Base-by-base conservation (phyloP, 2,329 filamentous ascomycete species). In the Didymella segeticola region DNA sequence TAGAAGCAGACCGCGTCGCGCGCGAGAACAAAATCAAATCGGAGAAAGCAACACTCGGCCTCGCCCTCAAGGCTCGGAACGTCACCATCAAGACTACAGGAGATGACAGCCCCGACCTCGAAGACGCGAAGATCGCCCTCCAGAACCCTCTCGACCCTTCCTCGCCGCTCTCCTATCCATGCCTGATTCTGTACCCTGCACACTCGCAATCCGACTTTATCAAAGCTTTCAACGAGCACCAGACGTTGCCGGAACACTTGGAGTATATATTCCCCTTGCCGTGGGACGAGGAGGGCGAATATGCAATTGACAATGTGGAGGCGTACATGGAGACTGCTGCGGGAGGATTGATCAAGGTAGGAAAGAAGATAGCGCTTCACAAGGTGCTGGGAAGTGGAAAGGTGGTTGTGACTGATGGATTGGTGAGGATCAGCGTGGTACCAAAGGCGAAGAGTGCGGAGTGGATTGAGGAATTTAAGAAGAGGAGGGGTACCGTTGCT, bases 391-490 rank as follows among this genome's bases (percentile, higher is more conserved):
- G 81, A 8, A 85, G 85, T 8, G 91, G 90, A 6, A 92, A 89
- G 68, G 86, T 96, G 6, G 93, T 96, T 77, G 82, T 99, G 9
- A 86, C 96, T 39, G 93, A 99, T 75, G 89, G 91, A 25, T 77
- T 98, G 58, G 84, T 98, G 20, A 86, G 81, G 69, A 86, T 99
- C 25, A 92, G 90, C 70, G 86, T 98, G 1, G 82, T 99, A 60
- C 93, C 93, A 0, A 88, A 83, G 66, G 76, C 74, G 3, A 86
- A 85, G 75, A 87, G 89, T 1, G 82, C 82, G 8, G 82, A 74
- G n/a, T 99, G 93, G 88, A 87, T 96, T 29, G 83, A 85, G 59
- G 89, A 95, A 64, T 93, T 92, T 73, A 98, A 97, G 79, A 83
- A 79, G 66, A 87, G 90, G 72, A 90, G 55, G 42, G 64, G 65